These are phyloP conservation scores for Escallonia herrerae DNA, from an alignment of 129 eudicot genomes.

Conservation along the genomic window DNA sequence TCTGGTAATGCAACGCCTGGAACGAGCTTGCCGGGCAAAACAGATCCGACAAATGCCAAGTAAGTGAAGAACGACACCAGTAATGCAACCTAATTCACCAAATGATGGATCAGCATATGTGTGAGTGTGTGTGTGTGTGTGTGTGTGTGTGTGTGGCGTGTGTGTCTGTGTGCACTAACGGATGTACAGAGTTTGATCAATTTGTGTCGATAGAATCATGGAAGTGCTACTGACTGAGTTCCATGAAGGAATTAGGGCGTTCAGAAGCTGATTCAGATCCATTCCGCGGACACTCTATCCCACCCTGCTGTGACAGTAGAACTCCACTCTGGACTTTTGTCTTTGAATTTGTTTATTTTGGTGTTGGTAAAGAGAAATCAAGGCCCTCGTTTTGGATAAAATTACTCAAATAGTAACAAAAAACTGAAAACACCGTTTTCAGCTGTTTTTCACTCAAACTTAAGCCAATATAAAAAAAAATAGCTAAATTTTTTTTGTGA, in stretches of 20 bases:
- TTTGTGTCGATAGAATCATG: background rate
- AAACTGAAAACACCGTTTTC: no score
- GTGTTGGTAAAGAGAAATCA: no score
- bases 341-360: no score
- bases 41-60: constrained; percentile 63
- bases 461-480: no score
- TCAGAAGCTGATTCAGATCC: constrained; percentile 53
- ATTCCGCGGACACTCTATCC: constrained; percentile 4
- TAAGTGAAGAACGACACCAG: constrained; percentile 59
- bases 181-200: background rate
- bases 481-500: no score
- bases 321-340: no score
- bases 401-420: no score
- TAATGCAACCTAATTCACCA: constrained; percentile 40
- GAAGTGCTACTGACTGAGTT: constrained; percentile 49
- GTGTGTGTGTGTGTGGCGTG: background rate
- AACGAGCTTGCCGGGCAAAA: constrained; percentile 64
- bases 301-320: no score
- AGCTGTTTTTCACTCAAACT: no score
- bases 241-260: constrained; percentile 51
- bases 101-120: background rate
- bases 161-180: background rate
- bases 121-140: background rate
- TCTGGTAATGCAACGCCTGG: constrained; percentile 75
- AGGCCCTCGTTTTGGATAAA: no score